A percentile compares a stretch with the other conserved stretches of the same genome.
Evolutionary conservation across 2,329 filamentous ascomycete genomes (phyloP).

Genomic region (Albophoma yamanashiensis): DNA sequence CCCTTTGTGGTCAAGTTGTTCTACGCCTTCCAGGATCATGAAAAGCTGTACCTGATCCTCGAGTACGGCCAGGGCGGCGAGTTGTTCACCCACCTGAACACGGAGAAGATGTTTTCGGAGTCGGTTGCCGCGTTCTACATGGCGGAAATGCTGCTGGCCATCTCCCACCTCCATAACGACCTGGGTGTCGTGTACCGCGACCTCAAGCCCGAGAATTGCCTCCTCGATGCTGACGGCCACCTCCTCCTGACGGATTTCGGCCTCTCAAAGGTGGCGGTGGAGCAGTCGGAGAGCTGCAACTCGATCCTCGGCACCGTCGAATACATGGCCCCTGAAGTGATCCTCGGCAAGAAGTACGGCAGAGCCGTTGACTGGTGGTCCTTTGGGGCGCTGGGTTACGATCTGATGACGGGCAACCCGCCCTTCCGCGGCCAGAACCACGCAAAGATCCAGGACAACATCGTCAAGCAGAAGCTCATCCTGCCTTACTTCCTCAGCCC

Average conservation of each 20-base stretch:
- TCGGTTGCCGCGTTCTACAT: slow-evolving; percentile 91
- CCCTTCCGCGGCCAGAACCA: slow-evolving; percentile 88
- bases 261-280: slow-evolving; percentile 83
- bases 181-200: slow-evolving; percentile 95
- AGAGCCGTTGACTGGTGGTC: slow-evolving; percentile 99
- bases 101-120: slow-evolving; percentile 92
- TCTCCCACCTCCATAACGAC: slow-evolving; percentile 85
- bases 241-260: slow-evolving; percentile 94
- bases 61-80: slow-evolving; percentile 97
- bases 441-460: slow-evolving; percentile 91
- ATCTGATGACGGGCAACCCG: slow-evolving; percentile 83
- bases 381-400: slow-evolving; percentile 82
- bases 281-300: slow-evolving; percentile 57
- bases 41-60: slow-evolving; percentile 93
- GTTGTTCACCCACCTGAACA: slow-evolving; percentile 86
- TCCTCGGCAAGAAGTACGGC: slow-evolving; percentile 80
- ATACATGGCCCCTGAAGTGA: slow-evolving; percentile 97
- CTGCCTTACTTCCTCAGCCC: slow-evolving; percentile 85
- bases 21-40: slow-evolving; percentile 96
- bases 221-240: slow-evolving; percentile 84
- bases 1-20: slow-evolving; percentile 97
- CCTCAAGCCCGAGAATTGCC: slow-evolving; percentile 94
- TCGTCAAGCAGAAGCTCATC: slow-evolving; percentile 80
- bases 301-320: slow-evolving; percentile 91
- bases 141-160: slow-evolving; percentile 91